Evolutionary conservation across 2,329 filamentous ascomycete species (phyloP).

Genomic region (Geoglossum cookeanum): DNA sequence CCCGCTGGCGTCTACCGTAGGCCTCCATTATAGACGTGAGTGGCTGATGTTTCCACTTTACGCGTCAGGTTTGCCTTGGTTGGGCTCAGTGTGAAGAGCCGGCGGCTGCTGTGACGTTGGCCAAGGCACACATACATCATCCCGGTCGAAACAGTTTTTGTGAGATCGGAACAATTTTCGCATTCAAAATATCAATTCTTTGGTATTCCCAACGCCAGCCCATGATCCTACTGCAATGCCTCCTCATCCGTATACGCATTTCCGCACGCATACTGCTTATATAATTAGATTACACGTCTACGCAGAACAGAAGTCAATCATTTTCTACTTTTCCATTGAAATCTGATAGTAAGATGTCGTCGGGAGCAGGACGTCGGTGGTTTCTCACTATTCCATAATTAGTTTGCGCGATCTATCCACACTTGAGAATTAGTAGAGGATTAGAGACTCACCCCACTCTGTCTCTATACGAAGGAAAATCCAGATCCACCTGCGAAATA

Average conservation of each 20-base stretch:
- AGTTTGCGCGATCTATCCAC: not conserved
- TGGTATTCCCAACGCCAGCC: not conserved
- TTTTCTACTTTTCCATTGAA: conserved; percentile 47
- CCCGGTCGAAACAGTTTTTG: not conserved
- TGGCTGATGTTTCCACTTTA: not conserved
- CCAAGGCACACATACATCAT: not conserved
- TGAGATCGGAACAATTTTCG: not conserved
- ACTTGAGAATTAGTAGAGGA: not conserved
- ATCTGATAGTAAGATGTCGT: conserved; percentile 60
- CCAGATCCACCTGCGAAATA: conserved; percentile 85
- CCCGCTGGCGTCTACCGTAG: too few species aligned
- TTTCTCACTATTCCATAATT: conserved; percentile 27
- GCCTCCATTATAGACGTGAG: not conserved
- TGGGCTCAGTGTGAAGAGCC: not conserved
- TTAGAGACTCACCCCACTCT: conserved; percentile 52
- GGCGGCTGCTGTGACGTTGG: conserved; percentile 1
- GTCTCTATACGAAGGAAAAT: conserved; percentile 91
- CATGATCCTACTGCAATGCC: not conserved
- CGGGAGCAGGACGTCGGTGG: conserved; percentile 34
- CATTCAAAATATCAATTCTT: not conserved
- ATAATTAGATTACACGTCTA: not conserved
- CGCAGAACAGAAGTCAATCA: conserved; percentile 22
- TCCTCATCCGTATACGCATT: not conserved
- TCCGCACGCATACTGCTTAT: not conserved
- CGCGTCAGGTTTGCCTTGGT: not conserved